Conservation (phyloP, 768 basidiomycete species). For the Trametes elegans region DNA sequence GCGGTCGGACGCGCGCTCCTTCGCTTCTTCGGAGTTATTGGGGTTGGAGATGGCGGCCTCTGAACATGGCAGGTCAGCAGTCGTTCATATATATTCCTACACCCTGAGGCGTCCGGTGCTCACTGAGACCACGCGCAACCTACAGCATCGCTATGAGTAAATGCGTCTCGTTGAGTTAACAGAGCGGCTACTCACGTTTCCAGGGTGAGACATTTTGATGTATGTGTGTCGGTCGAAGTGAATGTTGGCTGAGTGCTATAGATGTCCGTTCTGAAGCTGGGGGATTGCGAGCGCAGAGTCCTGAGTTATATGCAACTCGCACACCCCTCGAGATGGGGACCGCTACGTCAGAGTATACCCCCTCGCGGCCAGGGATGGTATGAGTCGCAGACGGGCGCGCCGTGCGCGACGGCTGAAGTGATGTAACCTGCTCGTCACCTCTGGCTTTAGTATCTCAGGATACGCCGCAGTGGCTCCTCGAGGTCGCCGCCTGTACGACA, state of each 20-base stretch:
- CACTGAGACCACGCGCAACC: slow-evolving; percentile 21
- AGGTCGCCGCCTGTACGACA: background rate
- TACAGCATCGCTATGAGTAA: background rate
- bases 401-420: background rate
- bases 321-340: background rate
- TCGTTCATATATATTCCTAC: background rate
- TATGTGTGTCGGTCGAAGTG: background rate
- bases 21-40: slow-evolving; percentile 19
- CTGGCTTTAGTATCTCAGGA: background rate
- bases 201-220: slow-evolving; percentile 13
- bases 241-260: background rate
- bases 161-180: too few species aligned
- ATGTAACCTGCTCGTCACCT: background rate
- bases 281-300: background rate
- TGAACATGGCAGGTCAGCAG: slow-evolving; percentile 22
- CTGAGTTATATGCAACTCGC: background rate
- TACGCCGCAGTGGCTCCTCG: background rate
- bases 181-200: slow-evolving; percentile 4
- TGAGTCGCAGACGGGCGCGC: too few species aligned
- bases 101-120: background rate
- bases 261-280: background rate
- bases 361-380: too few species aligned
- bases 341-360: background rate
- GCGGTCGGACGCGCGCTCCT: slow-evolving; percentile 13
- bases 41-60: slow-evolving; percentile 20